Conservation (phyloP, 2,329 filamentous ascomycete genomes). For the Nemania sp. region DNA sequence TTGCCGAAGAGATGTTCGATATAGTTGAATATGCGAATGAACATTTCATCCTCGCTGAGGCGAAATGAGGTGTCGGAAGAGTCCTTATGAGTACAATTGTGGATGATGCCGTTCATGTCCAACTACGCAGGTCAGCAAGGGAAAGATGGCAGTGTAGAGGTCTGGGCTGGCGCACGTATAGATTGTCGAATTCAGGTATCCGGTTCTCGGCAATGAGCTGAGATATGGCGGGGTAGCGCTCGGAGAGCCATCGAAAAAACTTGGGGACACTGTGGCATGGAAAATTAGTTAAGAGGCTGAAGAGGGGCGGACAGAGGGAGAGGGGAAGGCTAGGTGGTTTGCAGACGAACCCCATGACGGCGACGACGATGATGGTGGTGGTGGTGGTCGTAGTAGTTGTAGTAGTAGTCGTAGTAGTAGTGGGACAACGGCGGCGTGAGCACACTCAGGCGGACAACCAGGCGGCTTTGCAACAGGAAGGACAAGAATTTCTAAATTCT, state of each 20-base stretch:
- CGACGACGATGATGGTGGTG: constrained; percentile 1
- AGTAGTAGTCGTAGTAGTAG: neutral
- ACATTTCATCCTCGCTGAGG: constrained; percentile 98
- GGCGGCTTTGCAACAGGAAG: constrained; percentile 1
- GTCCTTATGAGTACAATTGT: constrained; percentile 99
- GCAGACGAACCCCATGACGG: constrained; percentile 35
- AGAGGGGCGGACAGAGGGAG: neutral
- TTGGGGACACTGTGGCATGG: constrained; percentile 66
- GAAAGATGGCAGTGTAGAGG: constrained; percentile 20
- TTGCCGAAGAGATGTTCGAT: constrained; percentile 98
- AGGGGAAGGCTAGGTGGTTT: neutral
- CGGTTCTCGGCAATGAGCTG: constrained; percentile 98
- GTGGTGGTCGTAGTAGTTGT: neutral
- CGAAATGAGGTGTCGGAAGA: constrained; percentile 89
- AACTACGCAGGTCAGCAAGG: constrained; percentile 54
- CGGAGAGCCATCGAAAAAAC: constrained; percentile 98
- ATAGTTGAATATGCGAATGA: constrained; percentile 99
- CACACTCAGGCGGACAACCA: neutral
- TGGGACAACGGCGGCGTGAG: neutral
- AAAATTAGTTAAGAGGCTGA: constrained; percentile 23
- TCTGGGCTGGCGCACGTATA: constrained; percentile 67
- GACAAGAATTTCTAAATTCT: neutral
- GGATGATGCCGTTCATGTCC: constrained; percentile 99
- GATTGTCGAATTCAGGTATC: constrained; percentile 97
- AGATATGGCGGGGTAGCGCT: constrained; percentile 97